These are phyloP conservation scores for Sindora glabra DNA, from an alignment of 306 rosid genomes.

Conservation along the genomic window DNA sequence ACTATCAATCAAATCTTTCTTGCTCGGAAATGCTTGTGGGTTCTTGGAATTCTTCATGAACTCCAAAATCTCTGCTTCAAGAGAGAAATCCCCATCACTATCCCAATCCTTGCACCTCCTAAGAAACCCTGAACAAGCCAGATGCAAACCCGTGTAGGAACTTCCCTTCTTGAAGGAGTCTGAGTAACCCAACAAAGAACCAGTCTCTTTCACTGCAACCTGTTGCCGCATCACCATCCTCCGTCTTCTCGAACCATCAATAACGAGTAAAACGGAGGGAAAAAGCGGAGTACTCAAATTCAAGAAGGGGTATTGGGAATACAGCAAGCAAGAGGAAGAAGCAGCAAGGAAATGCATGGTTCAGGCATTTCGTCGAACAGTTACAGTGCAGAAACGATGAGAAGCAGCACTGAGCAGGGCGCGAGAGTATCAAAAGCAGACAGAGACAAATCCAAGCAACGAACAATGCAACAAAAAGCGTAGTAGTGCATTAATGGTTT, in stretches of 20 bases:
- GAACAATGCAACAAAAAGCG: no score
- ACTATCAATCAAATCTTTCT: conserved; percentile 55
- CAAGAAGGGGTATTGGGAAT: conserved; percentile 5
- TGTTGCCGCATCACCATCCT: background rate
- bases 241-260: background rate
- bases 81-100: conserved; percentile 38
- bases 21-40: conserved; percentile 61
- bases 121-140: conserved; percentile 33
- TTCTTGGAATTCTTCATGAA: conserved; percentile 66
- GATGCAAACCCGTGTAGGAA: conserved; percentile 13
- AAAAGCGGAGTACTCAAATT: background rate
- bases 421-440: background rate
- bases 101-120: conserved; percentile 45
- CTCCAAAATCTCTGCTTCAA: conserved; percentile 73
- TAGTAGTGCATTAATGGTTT: no score
- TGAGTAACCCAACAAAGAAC: conserved; percentile 8
- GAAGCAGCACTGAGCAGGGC: background rate
- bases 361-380: conserved; percentile 91
- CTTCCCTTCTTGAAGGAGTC: background rate
- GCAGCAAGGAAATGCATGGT: conserved; percentile 51
- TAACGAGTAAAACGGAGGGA: conserved; percentile 13
- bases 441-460: no score
- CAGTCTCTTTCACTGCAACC: conserved; percentile 2
- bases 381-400: background rate
- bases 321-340: background rate